Evolutionary conservation across 2,329 filamentous ascomycete species (phyloP).

Genomic region (Arthroderma sp.): DNA sequence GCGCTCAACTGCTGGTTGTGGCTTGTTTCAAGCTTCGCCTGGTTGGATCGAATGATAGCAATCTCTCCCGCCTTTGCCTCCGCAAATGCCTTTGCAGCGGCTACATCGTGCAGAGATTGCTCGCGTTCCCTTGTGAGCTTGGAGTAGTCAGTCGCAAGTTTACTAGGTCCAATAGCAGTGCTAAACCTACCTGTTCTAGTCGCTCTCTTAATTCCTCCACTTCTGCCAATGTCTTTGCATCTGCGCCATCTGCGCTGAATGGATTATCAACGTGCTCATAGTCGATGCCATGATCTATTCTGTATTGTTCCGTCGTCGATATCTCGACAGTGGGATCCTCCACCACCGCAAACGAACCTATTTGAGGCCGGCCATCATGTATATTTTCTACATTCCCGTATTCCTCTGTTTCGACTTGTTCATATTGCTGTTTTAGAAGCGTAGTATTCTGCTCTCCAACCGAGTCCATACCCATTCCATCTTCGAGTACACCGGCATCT

Average conservation of each 20-base stretch:
- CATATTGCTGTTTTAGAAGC: not conserved
- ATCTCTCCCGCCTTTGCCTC: slow-evolving; percentile 47
- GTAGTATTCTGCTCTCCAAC: slow-evolving; percentile 13
- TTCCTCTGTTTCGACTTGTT: no score
- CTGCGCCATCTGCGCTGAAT: no score
- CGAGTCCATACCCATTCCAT: slow-evolving; percentile 17
- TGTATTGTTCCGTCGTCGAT: no score
- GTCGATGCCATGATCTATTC: no score
- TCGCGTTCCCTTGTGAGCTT: slow-evolving; percentile 30
- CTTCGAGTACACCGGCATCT: slow-evolving; percentile 31
- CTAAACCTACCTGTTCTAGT: slow-evolving; percentile 8
- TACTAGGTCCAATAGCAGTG: not conserved
- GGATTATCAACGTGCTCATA: no score
- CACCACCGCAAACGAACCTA: no score
- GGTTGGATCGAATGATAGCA: slow-evolving; percentile 47
- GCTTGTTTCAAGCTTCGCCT: slow-evolving; percentile 39
- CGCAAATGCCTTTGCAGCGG: slow-evolving; percentile 27
- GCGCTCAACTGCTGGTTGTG: slow-evolving; percentile 40
- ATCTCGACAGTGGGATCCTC: no score
- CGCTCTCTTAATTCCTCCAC: slow-evolving; percentile 9
- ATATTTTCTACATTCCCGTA: not conserved
- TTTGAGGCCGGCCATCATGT: no score
- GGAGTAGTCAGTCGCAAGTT: not conserved
- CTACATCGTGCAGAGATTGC: slow-evolving; percentile 25
- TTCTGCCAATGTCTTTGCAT: not conserved